Evolutionary conservation across 176 grass and related monocot genomes (phyloP).

Genomic region (Aechmea fasciata): DNA sequence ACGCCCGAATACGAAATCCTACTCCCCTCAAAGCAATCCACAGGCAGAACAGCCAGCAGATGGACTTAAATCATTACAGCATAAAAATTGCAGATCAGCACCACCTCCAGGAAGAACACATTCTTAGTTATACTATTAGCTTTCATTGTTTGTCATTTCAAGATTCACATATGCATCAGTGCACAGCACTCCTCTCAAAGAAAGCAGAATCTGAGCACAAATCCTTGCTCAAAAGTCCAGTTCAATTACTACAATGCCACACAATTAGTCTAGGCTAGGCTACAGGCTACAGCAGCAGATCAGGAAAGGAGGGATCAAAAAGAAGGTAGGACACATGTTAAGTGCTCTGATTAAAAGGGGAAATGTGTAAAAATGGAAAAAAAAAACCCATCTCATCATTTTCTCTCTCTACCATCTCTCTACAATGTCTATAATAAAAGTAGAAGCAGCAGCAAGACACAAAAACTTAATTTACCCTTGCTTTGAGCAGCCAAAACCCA

Average conservation of each 20-base stretch:
- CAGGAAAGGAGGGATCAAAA: neutral
- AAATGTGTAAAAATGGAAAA: neutral
- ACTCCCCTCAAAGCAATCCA: no score
- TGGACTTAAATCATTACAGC: neutral
- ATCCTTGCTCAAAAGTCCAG: neutral
- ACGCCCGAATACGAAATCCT: no score
- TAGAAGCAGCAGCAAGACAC: slow-evolving; percentile 5
- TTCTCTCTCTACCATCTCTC: neutral
- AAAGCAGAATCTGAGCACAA: neutral
- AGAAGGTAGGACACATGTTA: no score
- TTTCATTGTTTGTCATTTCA: neutral
- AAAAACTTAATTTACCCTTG: slow-evolving; percentile 36
- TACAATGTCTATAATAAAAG: neutral
- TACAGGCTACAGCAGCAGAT: neutral
- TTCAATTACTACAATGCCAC: neutral
- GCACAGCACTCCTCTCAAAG: neutral
- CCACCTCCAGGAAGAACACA: neutral
- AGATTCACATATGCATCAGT: neutral
- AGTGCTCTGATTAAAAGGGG: no score
- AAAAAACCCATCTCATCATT: neutral
- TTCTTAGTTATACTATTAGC: neutral
- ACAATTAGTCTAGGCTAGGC: neutral
- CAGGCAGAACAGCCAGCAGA: no score
- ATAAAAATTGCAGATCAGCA: neutral
- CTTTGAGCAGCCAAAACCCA: slow-evolving; percentile 22